Evolutionary conservation across 495 filamentous ascomycete species (phyloP), one percentile per base, ranked within the genome.

Genomic region (Penicillium robsamsonii): DNA sequence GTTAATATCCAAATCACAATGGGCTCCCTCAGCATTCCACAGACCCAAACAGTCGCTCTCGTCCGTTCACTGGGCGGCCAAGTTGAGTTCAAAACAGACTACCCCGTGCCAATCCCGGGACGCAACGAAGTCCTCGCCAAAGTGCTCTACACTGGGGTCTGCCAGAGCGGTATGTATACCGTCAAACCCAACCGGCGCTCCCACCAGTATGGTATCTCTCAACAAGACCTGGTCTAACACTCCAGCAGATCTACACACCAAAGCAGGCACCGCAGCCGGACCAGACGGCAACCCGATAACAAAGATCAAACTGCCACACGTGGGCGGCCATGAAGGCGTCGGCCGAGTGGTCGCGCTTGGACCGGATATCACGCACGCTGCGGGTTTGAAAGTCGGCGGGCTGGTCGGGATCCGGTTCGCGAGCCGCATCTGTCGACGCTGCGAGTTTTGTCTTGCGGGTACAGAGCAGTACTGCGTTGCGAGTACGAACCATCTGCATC

Each of bases 311-410:
- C 62, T 79, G 2, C 79, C 77, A 0, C 76, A 81, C 43, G 62
- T 80, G 22, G 78, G 77, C 13, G 77, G 77, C 7, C 78, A 81
- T 56, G 75, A 81, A 61, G 79, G 79, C 12, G 64, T 80, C 18
- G 78, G 76, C 0, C 68, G 68, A 1, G 75, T 80, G 18, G 58
- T 80, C 5, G 65, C 67, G 0, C 58, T 80, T 9, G 77, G 79
- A 4, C 65, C 74, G 9, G 62, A 59, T 35, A 66, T 66, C 44
- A 53, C 54, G 27, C 57, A 73, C 42, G 31, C 60, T 17, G 35
- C 60, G 25, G 62, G 66, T 3, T 58, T 79, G 9, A 69, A 71
- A 31, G 18, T 81, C 1, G 77, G 77, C 18, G 65, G 50, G 0
- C 59, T 78, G 10, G 76, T 81, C 3, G 78, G 78, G 2, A 79